phyloP scores from a whole-genome alignment of 2,329 filamentous ascomycete species.

The Penicillium sclerotigenum region DNA sequence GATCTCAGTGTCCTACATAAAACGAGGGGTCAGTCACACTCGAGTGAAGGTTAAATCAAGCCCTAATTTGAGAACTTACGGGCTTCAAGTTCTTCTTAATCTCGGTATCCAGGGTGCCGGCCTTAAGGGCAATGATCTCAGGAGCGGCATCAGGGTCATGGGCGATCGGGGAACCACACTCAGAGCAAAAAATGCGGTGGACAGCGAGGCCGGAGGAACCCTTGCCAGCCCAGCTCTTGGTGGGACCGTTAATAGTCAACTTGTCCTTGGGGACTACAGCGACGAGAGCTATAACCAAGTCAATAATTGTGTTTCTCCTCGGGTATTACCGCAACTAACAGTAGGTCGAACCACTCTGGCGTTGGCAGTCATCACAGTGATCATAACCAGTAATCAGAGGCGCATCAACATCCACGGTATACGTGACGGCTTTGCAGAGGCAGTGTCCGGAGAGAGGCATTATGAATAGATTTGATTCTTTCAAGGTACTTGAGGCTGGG shows the following conservation, averaged over 20 bases:
- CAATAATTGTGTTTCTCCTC: background rate
- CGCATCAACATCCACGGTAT: constrained; percentile 53
- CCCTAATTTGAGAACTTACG: constrained; percentile 18
- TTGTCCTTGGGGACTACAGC: constrained; percentile 65
- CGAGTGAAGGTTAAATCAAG: background rate
- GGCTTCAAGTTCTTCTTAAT: constrained; percentile 68
- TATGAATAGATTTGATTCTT: constrained; percentile 31
- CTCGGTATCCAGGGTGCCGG: constrained; percentile 60
- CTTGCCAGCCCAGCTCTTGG: constrained; percentile 61
- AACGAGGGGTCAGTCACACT: background rate
- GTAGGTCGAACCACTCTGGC: constrained; percentile 66
- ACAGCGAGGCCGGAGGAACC: constrained; percentile 62
- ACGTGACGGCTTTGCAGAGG: constrained; percentile 69
- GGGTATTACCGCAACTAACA: constrained; percentile 32
- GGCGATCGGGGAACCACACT: constrained; percentile 67
- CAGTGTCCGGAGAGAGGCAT: constrained; percentile 69
- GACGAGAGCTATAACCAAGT: constrained; percentile 53
- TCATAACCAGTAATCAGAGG: constrained; percentile 57
- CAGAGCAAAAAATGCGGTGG: constrained; percentile 66
- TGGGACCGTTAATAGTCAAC: constrained; percentile 60
- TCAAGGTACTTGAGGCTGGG: constrained; percentile 25
- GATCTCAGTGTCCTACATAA: constrained; percentile 58
- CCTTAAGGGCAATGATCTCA: constrained; percentile 67
- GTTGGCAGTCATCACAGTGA: constrained; percentile 71
- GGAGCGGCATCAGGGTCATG: constrained; percentile 70